Evolutionary conservation across 441 rosid genomes (phyloP).

Genomic region (Croton laevigatus): DNA sequence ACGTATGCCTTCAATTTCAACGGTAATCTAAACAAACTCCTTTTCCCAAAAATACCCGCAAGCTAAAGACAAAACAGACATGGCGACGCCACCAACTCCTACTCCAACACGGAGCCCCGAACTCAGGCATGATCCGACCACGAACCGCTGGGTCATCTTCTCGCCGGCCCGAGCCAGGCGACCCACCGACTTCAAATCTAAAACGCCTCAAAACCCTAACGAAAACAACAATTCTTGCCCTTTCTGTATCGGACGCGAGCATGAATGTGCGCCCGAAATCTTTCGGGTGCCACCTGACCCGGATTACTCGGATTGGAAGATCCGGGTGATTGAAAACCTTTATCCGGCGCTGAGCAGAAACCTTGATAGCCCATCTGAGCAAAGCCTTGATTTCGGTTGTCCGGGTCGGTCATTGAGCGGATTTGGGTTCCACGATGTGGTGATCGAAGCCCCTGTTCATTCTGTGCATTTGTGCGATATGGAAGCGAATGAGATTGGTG

Average conservation of each 20-base stretch:
- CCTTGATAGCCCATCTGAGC: conserved; percentile 28
- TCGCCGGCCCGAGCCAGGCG: conserved; percentile 81
- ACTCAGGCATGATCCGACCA: conserved; percentile 55
- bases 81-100: conserved; percentile 22
- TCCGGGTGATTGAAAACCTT: conserved; percentile 80
- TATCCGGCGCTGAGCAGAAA: conserved; percentile 71
- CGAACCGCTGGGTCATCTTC: conserved; percentile 73
- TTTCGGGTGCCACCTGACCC: conserved; percentile 63
- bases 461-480: conserved; percentile 54
- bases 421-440: conserved; percentile 82
- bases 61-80: not conserved
- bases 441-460: conserved; percentile 75
- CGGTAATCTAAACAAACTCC: not conserved
- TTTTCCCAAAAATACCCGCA: too few species aligned
- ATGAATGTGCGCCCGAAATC: conserved; percentile 79
- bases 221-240: conserved; percentile 44
- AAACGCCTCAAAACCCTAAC: conserved; percentile 37
- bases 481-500: conserved; percentile 46
- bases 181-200: conserved; percentile 78
- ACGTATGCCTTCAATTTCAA: too few species aligned
- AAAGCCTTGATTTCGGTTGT: conserved; percentile 7
- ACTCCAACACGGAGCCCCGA: conserved; percentile 46
- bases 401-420: conserved; percentile 35
- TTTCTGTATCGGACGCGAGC: conserved; percentile 82
- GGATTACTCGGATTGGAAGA: conserved; percentile 42